phyloP scores from a whole-genome alignment of 140 eudicot species.

The Flaveria floridana region DNA sequence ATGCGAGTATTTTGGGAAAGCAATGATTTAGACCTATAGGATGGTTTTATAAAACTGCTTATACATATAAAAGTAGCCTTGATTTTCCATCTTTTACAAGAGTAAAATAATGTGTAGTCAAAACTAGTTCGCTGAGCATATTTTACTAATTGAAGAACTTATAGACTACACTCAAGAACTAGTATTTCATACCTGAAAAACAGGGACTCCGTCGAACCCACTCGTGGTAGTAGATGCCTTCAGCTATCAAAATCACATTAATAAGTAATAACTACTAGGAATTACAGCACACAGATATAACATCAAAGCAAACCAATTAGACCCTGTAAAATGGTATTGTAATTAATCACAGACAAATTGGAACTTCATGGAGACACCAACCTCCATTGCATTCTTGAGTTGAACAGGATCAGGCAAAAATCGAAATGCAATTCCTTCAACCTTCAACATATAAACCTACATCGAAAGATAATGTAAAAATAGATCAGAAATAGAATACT shows the following conservation, averaged over 20 bases:
- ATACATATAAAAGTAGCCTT: neutral
- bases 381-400: conserved; percentile 88
- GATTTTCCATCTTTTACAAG: neutral
- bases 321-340: neutral
- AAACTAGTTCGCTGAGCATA: neutral
- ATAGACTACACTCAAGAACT: neutral
- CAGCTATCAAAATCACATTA: conserved; percentile 45
- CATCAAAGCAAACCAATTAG: neutral
- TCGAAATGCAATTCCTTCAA: conserved; percentile 94
- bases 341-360: neutral
- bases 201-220: conserved; percentile 96
- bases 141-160: neutral
- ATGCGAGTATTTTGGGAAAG: conserved; percentile 2
- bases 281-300: conserved; percentile 19
- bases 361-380: conserved; percentile 23
- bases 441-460: conserved; percentile 84
- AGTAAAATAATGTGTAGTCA: neutral
- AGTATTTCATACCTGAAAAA: conserved; percentile 77
- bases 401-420: conserved; percentile 97
- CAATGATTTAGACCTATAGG: neutral
- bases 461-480: conserved; percentile 12
- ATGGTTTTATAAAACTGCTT: neutral
- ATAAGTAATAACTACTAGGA: conserved; percentile 13
- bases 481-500: neutral
- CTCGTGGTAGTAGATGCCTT: conserved; percentile 59